Base-by-base conservation (phyloP, 352 stramenopile genomes). In the Globisporangium okanoganense region DNA sequence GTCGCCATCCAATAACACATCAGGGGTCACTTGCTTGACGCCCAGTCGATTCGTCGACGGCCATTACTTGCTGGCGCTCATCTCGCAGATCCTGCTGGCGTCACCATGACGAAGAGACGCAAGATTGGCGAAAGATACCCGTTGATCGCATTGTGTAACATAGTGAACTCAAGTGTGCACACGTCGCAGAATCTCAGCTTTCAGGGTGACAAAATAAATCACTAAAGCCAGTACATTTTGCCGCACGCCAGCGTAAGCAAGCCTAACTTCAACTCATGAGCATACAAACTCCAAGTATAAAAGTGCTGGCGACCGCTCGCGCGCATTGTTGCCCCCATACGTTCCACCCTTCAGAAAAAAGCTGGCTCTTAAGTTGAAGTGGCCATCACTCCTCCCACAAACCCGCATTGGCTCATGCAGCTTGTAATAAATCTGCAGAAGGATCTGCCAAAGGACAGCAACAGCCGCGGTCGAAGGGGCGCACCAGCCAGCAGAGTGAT, bases 341-440 rank as follows among this genome's bases (percentile, higher is more conserved):
- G 18, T 45, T 45, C 40, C 14, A 45, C 40, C n/a, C 18, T 33
- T 33, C 16, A 18, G n/a, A n/a, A 18, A n/a, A 12, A 16, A 45
- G 40, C 40, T 45, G 40, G 40, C 40, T n/a, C 29, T 14, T 12
- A n/a, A 53, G 31, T 54, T 61, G 55, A 61, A 61, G 55, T 61
- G 40, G 54, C 43, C 55, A 31, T 61, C 29, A 38, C 20, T 53
- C 43, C 29, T 2, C 2, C n/a, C n/a, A n/a, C n/a, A n/a, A n/a
- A n/a, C 10, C 16, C 35, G 35, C 18, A 22, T 45, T 45, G 14
- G 18, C 43, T 49, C n/a, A 48, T 27, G 27, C 12, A n/a, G n/a
- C n/a, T n/a, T n/a, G n/a, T n/a, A n/a, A n/a, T n/a, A 49, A 49
- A 24, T 47, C 5, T 49, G 20, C 43, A 49, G 43, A 49, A 49